Evolutionary conservation across 768 basidiomycete species (phyloP).

Genomic region (Rhodotorula babjevae): DNA sequence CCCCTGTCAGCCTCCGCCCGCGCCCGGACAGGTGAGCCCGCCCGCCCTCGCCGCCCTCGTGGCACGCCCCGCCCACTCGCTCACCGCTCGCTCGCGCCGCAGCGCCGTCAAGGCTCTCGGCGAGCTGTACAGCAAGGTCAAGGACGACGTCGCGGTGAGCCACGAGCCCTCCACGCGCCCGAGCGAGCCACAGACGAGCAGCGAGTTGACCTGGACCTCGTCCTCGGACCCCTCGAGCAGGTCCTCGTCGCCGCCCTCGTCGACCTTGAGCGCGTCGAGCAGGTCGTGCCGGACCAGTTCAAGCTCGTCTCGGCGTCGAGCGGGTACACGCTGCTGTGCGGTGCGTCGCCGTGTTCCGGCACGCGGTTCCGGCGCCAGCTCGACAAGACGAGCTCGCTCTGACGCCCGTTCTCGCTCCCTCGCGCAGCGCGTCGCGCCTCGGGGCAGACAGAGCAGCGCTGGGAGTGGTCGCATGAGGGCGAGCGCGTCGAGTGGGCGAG

Average conservation of each 20-base stretch:
- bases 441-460: neutral
- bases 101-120: neutral
- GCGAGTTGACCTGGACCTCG: neutral
- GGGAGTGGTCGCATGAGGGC: neutral
- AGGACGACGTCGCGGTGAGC: slow-evolving; percentile 8
- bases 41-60: neutral
- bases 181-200: too few species aligned
- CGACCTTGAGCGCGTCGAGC: too few species aligned
- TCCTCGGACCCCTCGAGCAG: neutral
- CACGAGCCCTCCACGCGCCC: too few species aligned
- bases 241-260: slow-evolving; percentile 3
- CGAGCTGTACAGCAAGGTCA: slow-evolving; percentile 1
- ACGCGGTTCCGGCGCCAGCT: neutral
- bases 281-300: neutral
- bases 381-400: neutral
- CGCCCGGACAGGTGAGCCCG: neutral
- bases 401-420: too few species aligned
- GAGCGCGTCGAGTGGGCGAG: neutral
- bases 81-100: neutral
- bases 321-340: slow-evolving; percentile 11
- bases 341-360: neutral
- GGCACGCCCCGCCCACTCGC: neutral
- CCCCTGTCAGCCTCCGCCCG: neutral
- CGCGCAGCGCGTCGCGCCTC: neutral
- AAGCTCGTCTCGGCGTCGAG: neutral